These are phyloP conservation scores for Waltergamsia citrina DNA, from an alignment of 2,329 filamentous ascomycete species.

Conservation along the genomic window DNA sequence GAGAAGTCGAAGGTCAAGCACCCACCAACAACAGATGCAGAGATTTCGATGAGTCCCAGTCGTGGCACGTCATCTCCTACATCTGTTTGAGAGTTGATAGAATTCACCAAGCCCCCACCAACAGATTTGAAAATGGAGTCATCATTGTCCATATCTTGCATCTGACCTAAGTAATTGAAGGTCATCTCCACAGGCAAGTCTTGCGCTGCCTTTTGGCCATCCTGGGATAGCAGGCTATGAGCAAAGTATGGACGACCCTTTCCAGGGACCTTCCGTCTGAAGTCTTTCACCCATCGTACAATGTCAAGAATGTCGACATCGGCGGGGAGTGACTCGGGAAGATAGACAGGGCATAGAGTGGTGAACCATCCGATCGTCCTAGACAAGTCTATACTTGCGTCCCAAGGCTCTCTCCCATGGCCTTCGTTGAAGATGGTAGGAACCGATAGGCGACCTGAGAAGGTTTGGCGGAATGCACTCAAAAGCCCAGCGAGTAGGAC, in stretches of 20 bases:
- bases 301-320: conserved; percentile 8
- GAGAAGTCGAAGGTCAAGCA: conserved; percentile 4
- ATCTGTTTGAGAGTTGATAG: conserved; percentile 4
- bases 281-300: conserved; percentile 11
- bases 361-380: conserved; percentile 37
- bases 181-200: conserved; percentile 18
- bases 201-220: conserved; percentile 13
- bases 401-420: conserved; percentile 28
- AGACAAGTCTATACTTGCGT: conserved; percentile 19
- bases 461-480: conserved; percentile 21
- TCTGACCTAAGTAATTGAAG: conserved; percentile 7
- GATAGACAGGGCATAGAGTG: conserved; percentile 17
- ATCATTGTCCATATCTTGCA: conserved; percentile 1
- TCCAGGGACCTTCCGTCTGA: conserved; percentile 9
- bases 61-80: conserved; percentile 3
- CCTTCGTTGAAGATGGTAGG: conserved; percentile 29
- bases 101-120: conserved; percentile 14
- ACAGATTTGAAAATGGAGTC: conserved; percentile 8
- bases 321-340: conserved; percentile 8
- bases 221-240: conserved; percentile 7
- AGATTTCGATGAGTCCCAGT: conserved; percentile 6
- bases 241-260: conserved; percentile 11
- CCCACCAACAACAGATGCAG: conserved; percentile 1
- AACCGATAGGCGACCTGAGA: conserved; percentile 17
- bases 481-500: conserved; percentile 23